Evolutionary conservation across 1,284 basidiomycete genomes (phyloP), one percentile per base, ranked within the genome.

Genomic region (Sanguinoderma infundibulare): DNA sequence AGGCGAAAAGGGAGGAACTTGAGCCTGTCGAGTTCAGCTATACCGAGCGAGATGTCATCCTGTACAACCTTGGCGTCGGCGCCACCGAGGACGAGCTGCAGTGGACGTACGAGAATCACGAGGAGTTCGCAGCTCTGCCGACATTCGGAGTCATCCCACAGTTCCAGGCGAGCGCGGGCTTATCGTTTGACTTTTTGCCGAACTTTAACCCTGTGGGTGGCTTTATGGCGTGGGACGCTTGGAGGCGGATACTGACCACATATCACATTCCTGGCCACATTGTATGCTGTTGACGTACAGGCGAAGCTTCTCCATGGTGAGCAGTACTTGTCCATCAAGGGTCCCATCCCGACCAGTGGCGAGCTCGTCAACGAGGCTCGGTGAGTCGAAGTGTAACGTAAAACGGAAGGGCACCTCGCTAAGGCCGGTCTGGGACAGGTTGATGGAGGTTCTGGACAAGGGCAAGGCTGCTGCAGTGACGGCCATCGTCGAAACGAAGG

Each of bases 71-170:
- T 35, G 96, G 97, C 55, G 79, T 99, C 51, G 98, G 97, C n/a
- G 97, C 96, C 20, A 96, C 90, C 5, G 95, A 92, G 75, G 87
- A 92, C 73, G 95, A 99, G 65, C 85, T 98, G 26, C 86, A 95
- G 68, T 96, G 95, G 89, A 89, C 90, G 3, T 99, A 89, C 72
- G 98, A 99, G 79, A 89, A 90, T 59, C 84, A 94, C 72, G 94
- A 96, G 55, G 83, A 90, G 30, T 99, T 99, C 78, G 77, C 85
- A 61, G 89, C 91, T 0, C 78, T 99, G 42, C 96, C 95, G 1
- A 98, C 96, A 0, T 99, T 98, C 72, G 97, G 95, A 60, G 96
- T 99, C 50, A 86, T 99, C 63, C 96, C 97, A n/a, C 95, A 96
- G 74, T 96, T 98, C 75, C 74, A 79, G 39, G 87, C 92, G 1